These are phyloP conservation scores for Echeveria elegans DNA, from an alignment of 164 flowering plant species.

Conservation along the genomic window DNA sequence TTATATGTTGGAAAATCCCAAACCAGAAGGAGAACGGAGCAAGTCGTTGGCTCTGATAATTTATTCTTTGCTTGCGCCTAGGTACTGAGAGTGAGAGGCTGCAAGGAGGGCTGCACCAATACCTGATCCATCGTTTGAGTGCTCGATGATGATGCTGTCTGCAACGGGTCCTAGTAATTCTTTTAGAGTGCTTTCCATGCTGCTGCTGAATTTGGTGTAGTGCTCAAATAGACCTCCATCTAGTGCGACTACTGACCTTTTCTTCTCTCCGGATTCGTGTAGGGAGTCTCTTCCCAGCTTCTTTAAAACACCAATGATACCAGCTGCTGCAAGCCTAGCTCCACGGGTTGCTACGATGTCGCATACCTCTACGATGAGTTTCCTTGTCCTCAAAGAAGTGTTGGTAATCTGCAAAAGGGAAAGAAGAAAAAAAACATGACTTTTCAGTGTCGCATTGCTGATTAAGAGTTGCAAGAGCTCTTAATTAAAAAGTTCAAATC, in stretches of 20 bases:
- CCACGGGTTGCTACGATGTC: slow-evolving; percentile 76
- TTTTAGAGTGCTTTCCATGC: slow-evolving; percentile 51
- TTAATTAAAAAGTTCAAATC: too few species aligned
- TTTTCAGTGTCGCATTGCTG: too few species aligned
- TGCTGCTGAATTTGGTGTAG: too few species aligned
- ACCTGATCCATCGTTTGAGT: too few species aligned
- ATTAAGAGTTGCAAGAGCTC: too few species aligned
- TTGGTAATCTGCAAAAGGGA: slow-evolving; percentile 42
- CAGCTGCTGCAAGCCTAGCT: slow-evolving; percentile 84
- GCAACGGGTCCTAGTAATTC: slow-evolving; percentile 68
- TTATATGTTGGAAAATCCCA: too few species aligned
- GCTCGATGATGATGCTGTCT: too few species aligned
- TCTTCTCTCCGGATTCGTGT: slow-evolving; percentile 44
- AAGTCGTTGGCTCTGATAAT: neutral
- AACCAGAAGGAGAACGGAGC: neutral
- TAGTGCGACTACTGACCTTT: slow-evolving; percentile 53
- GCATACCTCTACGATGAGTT: too few species aligned
- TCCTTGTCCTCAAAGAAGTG: slow-evolving; percentile 68
- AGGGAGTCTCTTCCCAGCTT: slow-evolving; percentile 66
- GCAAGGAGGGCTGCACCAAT: too few species aligned
- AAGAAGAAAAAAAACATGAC: too few species aligned
- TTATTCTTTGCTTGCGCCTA: neutral
- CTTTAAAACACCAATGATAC: slow-evolving; percentile 74
- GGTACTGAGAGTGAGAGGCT: slow-evolving; percentile 64
- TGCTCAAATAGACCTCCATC: too few species aligned